Evolutionary conservation across 345 rosid genomes (phyloP), one percentile per base, ranked within the genome.

Genomic region (Schrenkiella parvula): DNA sequence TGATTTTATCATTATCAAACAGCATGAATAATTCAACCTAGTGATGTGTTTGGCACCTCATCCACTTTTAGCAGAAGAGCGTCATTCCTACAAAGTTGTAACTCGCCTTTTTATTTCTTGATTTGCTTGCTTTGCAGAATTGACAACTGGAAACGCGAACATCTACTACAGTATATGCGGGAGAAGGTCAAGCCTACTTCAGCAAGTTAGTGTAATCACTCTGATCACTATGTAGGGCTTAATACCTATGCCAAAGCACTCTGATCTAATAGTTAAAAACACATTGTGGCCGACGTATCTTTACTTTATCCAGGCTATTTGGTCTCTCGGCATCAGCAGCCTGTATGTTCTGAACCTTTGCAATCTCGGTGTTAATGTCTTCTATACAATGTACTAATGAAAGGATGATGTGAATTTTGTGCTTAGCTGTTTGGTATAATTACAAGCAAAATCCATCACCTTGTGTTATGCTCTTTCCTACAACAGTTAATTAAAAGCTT

Each of bases 61-160:
- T 41, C 8, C 8, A 11, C 54, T 0, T 13, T 52, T 15, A 5
- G 48, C 29, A 71, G 22, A 22, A 41, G n/a, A 60, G 47, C 42
- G 63, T 52, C 17, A 53, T 41, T 53, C 23, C 43, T 22, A 18
- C 12, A 21, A 52, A 1, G 12, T 8, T 46, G 38, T 59, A n/a
- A 44, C 21, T 71, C 44, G 17, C 46, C 66, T 17, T 14, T 67
- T 55, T 3, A 12, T 17, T 15, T 19, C 50, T 51, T 21, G 57
- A 17, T 61, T 61, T 67, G 14, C 39, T 31, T 69, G 42, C 4
- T 66, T 56, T 83, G 82, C 92, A 93, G 98, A 80, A 86, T 90
- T 28, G 97, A 93, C 85, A 93, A 90, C 68, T 93, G 98, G 98
- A 90, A 93, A 82, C 95, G 96, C 1, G 97, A 93, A 73, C 98